Base-by-base conservation (phyloP, 2,329 filamentous ascomycete species). In the Volutella citrinella region DNA sequence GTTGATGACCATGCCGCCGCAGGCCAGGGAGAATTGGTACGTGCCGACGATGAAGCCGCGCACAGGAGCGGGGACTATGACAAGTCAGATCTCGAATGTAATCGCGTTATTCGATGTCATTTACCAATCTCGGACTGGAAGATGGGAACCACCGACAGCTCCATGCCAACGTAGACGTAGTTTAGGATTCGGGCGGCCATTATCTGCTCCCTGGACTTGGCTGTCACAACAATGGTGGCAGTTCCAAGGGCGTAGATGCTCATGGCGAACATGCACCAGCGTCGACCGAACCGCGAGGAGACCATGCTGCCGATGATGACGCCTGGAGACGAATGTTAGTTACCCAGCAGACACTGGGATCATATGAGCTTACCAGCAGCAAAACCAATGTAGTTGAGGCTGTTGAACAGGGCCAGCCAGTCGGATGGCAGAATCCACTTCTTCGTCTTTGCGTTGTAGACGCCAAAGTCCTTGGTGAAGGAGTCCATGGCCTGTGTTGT, bases 351-450 rank as follows among this genome's bases (percentile, higher is more conserved):
- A n/a, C n/a, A n/a, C n/a, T n/a, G n/a, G n/a, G n/a, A n/a, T n/a
- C n/a, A n/a, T n/a, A n/a, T n/a, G n/a, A n/a, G n/a, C n/a, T n/a
- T n/a, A n/a, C n/a, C 55, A 25, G 48, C 40, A 12, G 54, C 60
- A 24, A 61, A 62, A 0, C 60, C 60, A 19, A 61, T 52, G 15
- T 57, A 62, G 27, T 57, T 59, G 13, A 63, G 32, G 8, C 59
- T 60, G 19, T 63, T 61, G 30, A 65, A 58, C 3, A 64, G 38
- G 0, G 63, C 60, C 9, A 60, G 42, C 51, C 52, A 65, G 3
- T 42, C 56, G 1, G 61, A 43, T 3, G 51, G 46, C 4, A 65
- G 40, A 3, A 33, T 32, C 20, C 58, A 65, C 4, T 36, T 32
- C 3, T 46, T 40, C 3, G 38, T 40, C 9, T 15, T 31, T 41